Percentiles rank a stretch among this genome's conserved stretches.
These are phyloP conservation scores for Ettlia oleoabundans DNA, from an alignment of 139 green algal species.

Conservation along the genomic window DNA sequence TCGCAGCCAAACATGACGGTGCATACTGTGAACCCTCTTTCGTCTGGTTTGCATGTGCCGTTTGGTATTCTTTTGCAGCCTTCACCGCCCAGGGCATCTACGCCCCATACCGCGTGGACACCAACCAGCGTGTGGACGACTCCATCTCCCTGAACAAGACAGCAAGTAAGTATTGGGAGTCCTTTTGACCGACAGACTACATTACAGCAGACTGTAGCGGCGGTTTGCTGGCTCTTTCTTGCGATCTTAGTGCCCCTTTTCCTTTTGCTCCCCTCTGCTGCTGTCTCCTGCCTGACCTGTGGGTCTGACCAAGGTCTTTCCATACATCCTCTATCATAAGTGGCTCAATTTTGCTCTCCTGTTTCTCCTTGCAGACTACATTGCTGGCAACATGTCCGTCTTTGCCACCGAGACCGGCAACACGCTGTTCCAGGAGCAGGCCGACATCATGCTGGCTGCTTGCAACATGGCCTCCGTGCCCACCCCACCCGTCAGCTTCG, in stretches of 20 bases:
- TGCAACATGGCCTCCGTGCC: not conserved
- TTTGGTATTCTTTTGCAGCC: not conserved
- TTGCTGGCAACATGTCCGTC: not conserved
- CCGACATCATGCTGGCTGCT: constrained; percentile 1
- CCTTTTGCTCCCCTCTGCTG: no score
- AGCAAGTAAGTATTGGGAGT: constrained; percentile 22
- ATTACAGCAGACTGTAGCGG: no score
- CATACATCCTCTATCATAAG: not conserved
- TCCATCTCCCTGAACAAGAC: constrained; percentile 1
- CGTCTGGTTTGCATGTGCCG: not conserved
- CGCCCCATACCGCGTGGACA: constrained; percentile 13
- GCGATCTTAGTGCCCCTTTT: no score
- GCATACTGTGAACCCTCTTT: no score
- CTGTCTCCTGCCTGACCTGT: no score
- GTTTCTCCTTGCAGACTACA: not conserved
- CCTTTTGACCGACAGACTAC: no score
- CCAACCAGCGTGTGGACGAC: constrained; percentile 7
- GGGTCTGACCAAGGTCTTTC: not conserved
- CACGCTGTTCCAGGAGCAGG: not conserved
- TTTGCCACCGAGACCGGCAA: not conserved
- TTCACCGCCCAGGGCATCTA: constrained; percentile 47
- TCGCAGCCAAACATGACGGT: no score
- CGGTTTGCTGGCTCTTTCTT: no score
- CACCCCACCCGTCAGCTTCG: not conserved
- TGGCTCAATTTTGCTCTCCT: not conserved